Evolutionary conservation across 1,284 basidiomycete genomes (phyloP).

Genomic region (Sporisorium sorghi): DNA sequence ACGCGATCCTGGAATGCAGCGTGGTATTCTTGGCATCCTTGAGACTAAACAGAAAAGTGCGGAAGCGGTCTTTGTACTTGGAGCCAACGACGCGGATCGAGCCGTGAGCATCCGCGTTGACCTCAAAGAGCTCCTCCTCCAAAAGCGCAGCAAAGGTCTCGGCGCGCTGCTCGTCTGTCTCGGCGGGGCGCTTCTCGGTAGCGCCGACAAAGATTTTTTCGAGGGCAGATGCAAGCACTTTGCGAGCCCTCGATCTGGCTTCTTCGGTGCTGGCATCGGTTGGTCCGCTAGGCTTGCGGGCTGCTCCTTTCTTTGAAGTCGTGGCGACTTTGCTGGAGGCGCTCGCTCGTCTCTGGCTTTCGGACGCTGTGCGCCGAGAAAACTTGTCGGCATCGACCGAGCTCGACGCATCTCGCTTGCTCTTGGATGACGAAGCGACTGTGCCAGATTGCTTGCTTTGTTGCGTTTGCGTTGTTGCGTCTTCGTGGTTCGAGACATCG

Average conservation of each 20-base stretch:
- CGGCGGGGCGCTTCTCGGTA: background rate
- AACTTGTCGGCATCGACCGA: conserved; percentile 2
- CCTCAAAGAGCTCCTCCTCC: conserved; percentile 54
- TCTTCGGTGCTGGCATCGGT: conserved; percentile 45
- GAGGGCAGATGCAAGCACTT: conserved; percentile 31
- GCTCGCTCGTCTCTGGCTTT: conserved; percentile 26
- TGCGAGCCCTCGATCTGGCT: conserved; percentile 36
- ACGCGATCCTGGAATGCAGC: conserved; percentile 61
- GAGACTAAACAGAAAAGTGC: conserved; percentile 66
- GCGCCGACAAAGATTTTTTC: conserved; percentile 27
- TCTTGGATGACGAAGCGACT: background rate
- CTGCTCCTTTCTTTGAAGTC: conserved; percentile 21
- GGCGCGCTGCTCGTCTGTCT: conserved; percentile 22
- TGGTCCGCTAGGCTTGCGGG: conserved; percentile 24
- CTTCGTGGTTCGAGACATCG: conserved; percentile 27
- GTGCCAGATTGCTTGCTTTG: conserved; percentile 2
- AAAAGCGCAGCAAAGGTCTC: conserved; percentile 37
- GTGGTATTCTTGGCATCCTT: conserved; percentile 65
- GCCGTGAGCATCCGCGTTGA: conserved; percentile 40
- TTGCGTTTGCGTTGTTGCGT: conserved; percentile 10
- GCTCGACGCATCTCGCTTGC: background rate
- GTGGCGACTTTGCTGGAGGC: conserved; percentile 16
- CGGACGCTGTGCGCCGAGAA: conserved; percentile 3
- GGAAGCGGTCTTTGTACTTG: conserved; percentile 65
- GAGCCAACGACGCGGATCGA: conserved; percentile 25